Percentiles rank a stretch among this genome's conserved stretches.
Evolutionary conservation across 78 protist genomes (phyloP).

Genomic region (Speleostelium caveatum): DNA sequence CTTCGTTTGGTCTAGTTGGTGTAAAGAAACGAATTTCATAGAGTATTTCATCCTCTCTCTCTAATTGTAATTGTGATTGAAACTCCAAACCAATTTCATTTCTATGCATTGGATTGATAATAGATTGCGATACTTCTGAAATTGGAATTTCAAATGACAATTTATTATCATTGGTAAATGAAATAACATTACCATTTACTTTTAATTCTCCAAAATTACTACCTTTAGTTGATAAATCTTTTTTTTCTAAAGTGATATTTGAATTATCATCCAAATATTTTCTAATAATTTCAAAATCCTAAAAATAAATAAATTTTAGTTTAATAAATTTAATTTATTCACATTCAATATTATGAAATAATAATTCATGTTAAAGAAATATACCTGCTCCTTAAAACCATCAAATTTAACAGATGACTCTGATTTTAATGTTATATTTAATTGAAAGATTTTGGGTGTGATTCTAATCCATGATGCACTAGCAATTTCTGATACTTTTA

Average conservation of each 20-base stretch:
- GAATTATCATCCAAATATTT: constrained; percentile 16
- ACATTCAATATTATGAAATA: neutral
- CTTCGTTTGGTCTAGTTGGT: constrained; percentile 20
- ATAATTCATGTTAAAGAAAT: neutral
- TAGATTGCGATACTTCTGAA: constrained; percentile 54
- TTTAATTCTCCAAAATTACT: constrained; percentile 52
- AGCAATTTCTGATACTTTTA: constrained; percentile 7
- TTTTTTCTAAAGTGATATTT: neutral
- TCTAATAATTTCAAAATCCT: constrained; percentile 39
- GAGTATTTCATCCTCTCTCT: constrained; percentile 40
- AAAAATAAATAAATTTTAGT: neutral
- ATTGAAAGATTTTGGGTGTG: constrained; percentile 70
- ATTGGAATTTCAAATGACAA: constrained; percentile 69
- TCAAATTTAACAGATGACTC: constrained; percentile 56
- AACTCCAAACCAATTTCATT: constrained; percentile 64
- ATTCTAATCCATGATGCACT: constrained; percentile 59
- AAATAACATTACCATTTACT: constrained; percentile 26
- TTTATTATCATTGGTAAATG: constrained; percentile 21
- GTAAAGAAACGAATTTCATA: constrained; percentile 40
- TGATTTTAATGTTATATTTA: constrained; percentile 12
- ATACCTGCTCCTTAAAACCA: constrained; percentile 79
- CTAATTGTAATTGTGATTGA: constrained; percentile 20
- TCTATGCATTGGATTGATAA: constrained; percentile 24
- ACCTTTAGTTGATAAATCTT: constrained; percentile 67
- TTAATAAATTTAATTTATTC: neutral